Percentiles rank a stretch among this genome's conserved stretches.
Conservation (phyloP, 83 land plant species). For the Thuja plicata region DNA sequence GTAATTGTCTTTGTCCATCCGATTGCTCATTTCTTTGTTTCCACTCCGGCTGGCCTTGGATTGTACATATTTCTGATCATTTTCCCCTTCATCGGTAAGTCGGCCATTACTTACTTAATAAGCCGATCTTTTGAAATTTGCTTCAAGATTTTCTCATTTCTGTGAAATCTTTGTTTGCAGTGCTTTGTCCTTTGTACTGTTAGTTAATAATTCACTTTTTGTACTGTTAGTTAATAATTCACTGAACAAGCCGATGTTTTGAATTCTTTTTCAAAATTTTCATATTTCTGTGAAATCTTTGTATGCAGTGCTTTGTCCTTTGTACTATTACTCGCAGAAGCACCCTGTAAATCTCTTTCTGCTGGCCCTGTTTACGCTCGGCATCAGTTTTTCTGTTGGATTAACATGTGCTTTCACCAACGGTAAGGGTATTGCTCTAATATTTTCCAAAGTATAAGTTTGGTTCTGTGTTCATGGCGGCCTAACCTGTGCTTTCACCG, state of each 20-base stretch:
- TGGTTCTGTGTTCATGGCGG: too few species aligned
- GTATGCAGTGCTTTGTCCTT: conserved; percentile 20
- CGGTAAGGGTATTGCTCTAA: conserved; percentile 32
- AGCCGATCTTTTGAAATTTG: too few species aligned
- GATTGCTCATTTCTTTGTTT: conserved; percentile 37
- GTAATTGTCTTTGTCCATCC: conserved; percentile 42
- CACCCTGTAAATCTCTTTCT: conserved; percentile 78
- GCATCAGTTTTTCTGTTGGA: conserved; percentile 68
- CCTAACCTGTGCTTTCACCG: too few species aligned
- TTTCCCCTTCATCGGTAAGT: not conserved
- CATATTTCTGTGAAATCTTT: not conserved
- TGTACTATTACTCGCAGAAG: conserved; percentile 63
- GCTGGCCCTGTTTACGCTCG: conserved; percentile 66
- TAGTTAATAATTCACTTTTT: too few species aligned
- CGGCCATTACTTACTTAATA: not conserved
- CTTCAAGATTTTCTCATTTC: too few species aligned
- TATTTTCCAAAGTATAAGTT: too few species aligned
- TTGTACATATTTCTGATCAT: conserved; percentile 20
- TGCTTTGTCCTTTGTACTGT: too few species aligned
- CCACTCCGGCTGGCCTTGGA: conserved; percentile 34
- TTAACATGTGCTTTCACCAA: conserved; percentile 70
- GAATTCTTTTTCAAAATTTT: too few species aligned
- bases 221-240: too few species aligned
- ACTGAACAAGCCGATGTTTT: not conserved
- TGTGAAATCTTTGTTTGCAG: not conserved